phyloP scores from a whole-genome alignment of 352 stramenopile genomes.

The Globisporangium cederbergense region DNA sequence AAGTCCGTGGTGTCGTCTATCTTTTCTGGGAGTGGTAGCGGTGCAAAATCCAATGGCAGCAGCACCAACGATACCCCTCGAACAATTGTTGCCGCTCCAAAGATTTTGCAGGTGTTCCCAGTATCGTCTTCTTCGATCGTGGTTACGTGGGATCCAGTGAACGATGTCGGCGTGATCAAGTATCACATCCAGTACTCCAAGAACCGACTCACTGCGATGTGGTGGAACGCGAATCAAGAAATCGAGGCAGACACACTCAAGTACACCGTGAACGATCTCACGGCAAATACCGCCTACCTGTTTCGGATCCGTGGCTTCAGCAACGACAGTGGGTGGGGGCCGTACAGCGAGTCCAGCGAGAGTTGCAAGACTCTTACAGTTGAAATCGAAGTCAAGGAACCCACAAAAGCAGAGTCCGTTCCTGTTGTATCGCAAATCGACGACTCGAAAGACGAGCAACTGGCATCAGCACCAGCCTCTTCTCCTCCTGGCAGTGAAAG shows the following conservation, averaged over 20 bases:
- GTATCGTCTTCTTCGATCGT: slow-evolving; percentile 57
- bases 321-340: slow-evolving; percentile 56
- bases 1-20: slow-evolving; percentile 69
- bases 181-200: slow-evolving; percentile 85
- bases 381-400: slow-evolving; percentile 12
- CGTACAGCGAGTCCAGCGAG: slow-evolving; percentile 69
- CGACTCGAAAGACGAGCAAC: slow-evolving; percentile 7
- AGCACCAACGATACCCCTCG: slow-evolving; percentile 11
- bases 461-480: slow-evolving; percentile 2
- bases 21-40: slow-evolving; percentile 36
- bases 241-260: slow-evolving; percentile 51
- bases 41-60: slow-evolving; percentile 22
- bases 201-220: slow-evolving; percentile 75
- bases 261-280: slow-evolving; percentile 51
- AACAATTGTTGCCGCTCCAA: slow-evolving; percentile 33
- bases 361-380: slow-evolving; percentile 46
- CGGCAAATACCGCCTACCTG: slow-evolving; percentile 58
- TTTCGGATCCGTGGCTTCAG: slow-evolving; percentile 66
- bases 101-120: slow-evolving; percentile 51
- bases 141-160: slow-evolving; percentile 70
- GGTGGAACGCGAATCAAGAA: slow-evolving; percentile 74
- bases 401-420: slow-evolving; percentile 3
- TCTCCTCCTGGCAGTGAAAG: neutral
- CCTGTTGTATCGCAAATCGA: slow-evolving; percentile 3
- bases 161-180: slow-evolving; percentile 50